Conservation (phyloP, 176 grass and related monocot genomes). For the Microstegium vimineum region DNA sequence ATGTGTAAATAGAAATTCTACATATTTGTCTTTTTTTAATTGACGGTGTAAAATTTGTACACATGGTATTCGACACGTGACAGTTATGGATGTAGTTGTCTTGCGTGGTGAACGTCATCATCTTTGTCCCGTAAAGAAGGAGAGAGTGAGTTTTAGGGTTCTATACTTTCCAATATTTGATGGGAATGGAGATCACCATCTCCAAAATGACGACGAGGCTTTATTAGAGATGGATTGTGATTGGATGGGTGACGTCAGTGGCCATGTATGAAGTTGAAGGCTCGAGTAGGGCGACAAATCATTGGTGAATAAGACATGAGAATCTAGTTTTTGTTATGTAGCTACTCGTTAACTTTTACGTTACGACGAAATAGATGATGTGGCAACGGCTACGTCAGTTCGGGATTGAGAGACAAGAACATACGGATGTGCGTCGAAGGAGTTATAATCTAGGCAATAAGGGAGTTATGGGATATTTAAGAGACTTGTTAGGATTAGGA, state of each 20-base stretch:
- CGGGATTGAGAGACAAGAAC: no score
- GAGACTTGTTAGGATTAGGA: background rate
- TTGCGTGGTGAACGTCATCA: rapidly evolving
- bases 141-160: background rate
- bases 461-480: background rate
- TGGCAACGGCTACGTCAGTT: background rate
- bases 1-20: background rate
- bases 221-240: background rate
- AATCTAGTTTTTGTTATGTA: background rate
- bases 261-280: background rate
- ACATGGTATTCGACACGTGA: background rate
- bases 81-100: background rate
- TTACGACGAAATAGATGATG: background rate
- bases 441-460: background rate
- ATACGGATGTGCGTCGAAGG: background rate
- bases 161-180: background rate
- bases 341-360: no score
- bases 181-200: background rate
- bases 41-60: background rate
- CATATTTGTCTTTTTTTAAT: background rate
- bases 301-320: background rate
- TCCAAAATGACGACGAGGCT: background rate
- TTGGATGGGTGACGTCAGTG: background rate
- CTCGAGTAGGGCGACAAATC: background rate
- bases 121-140: background rate